phyloP scores from a whole-genome alignment of 441 rosid genomes.

The Aleurites moluccanus region DNA sequence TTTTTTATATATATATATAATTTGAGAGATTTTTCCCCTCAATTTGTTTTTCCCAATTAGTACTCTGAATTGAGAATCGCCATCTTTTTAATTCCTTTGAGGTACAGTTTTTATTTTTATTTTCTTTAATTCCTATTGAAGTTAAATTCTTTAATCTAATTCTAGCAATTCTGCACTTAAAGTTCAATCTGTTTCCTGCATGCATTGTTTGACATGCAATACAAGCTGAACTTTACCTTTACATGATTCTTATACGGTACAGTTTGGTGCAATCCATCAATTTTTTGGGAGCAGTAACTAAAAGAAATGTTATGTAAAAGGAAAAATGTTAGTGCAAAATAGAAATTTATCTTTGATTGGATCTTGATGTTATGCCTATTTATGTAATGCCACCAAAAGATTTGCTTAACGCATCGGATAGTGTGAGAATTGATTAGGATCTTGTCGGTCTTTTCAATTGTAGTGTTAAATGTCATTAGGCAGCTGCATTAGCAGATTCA shows the following conservation, averaged over 20 bases:
- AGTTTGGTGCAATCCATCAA: background rate
- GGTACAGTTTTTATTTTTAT: too few relatives aligned
- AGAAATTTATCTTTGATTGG: background rate
- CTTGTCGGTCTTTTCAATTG: background rate
- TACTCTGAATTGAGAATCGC: background rate
- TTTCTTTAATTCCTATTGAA: too few relatives aligned
- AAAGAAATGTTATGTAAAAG: background rate
- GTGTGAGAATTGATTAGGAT: background rate
- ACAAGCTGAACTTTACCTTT: background rate
- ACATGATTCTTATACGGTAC: background rate
- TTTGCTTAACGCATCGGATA: background rate
- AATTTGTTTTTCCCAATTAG: too few relatives aligned
- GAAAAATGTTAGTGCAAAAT: background rate
- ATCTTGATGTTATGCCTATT: background rate
- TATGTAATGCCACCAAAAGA: background rate
- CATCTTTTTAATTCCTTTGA: too few relatives aligned
- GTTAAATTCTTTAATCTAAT: background rate
- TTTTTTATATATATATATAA: background rate
- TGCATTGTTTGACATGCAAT: slow-evolving; percentile 6
- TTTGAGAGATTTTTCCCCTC: background rate
- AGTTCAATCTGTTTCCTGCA: background rate
- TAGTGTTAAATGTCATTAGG: background rate
- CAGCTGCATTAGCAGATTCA: slow-evolving; percentile 2
- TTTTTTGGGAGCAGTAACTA: background rate
- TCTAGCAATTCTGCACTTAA: background rate